phyloP scores from a whole-genome alignment of 2,329 filamentous ascomycete genomes.

The Diaporthe vexans region DNA sequence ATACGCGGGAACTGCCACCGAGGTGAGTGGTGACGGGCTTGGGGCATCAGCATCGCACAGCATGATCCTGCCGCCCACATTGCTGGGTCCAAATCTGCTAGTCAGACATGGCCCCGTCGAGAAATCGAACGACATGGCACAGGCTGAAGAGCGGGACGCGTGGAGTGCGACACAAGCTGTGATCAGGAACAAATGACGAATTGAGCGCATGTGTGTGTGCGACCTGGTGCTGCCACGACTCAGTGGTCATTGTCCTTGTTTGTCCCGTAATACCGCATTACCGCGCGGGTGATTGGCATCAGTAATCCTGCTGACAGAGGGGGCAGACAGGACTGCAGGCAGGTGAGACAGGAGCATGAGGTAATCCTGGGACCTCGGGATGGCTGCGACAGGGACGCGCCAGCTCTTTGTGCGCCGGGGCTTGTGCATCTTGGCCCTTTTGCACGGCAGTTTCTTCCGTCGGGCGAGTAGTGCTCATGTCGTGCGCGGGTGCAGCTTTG shows the following conservation, averaged over 20 bases:
- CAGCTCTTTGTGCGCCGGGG: background rate
- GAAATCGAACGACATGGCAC: background rate
- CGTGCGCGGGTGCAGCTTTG: background rate
- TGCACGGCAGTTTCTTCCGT: background rate
- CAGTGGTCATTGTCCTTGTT: conserved; percentile 1
- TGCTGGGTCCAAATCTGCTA: background rate
- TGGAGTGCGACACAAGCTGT: background rate
- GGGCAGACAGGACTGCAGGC: conserved; percentile 4
- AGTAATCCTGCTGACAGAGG: conserved; percentile 17
- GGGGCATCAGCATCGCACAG: background rate
- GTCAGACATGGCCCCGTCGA: background rate
- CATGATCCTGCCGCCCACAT: background rate
- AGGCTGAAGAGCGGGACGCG: background rate
- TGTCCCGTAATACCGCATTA: conserved; percentile 8
- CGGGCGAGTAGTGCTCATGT: background rate
- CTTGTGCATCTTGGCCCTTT: conserved; percentile 3
- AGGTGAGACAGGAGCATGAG: conserved; percentile 30
- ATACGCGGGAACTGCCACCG: background rate
- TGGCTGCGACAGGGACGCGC: conserved; percentile 21
- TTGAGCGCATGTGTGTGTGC: background rate
- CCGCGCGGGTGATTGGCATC: conserved; percentile 6
- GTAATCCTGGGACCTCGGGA: background rate
- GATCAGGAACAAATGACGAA: background rate
- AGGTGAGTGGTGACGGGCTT: background rate
- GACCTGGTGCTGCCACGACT: background rate